Base-by-base conservation (phyloP, 805 yeast genomes). In the Allodekkera sacchari region DNA sequence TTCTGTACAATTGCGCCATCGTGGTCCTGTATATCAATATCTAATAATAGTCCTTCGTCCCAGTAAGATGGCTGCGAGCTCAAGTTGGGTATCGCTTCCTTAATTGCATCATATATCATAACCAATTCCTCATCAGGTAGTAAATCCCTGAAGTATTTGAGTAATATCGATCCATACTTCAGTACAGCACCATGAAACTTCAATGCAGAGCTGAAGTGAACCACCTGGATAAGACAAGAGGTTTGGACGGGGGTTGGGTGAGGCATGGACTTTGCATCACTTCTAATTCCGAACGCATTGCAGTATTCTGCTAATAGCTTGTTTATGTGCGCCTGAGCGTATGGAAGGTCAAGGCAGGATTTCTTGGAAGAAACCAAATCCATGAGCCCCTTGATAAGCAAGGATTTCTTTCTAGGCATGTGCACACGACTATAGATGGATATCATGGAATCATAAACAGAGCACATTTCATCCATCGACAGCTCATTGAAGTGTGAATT, bases 371-470 rank as follows among this genome's bases (percentile, higher is more conserved):
- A n/a, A n/a, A 77, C 45, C 2, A 72, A 57, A 6, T 70, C 66
- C 17, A 88, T 55, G 19, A 87, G 55, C n/a, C 75, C 70, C 27
- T 87, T 67, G 4, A 85, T 53, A 23, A 82, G 66, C 39, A 88
- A 74, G 0, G 83, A 74, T 41, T 75, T 66, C 44, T 87, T 88
- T 38, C 96, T 64, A 8, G 48, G 34, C 46, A 81, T 64, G 1
- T 76, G 75, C 28, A 85, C 60, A 19, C 67, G 70, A 3, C 71
- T 63, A 51, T 78, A 85, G 1, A 83, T 57, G 3, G 73, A 50
- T 0, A 92, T 80, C 39, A 88, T 56, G 0, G 81, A 67, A 14
- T 78, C 66, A 49, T 80, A 78, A 0, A 87, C 66, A 26, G 71
- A 61, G 34, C 77, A 66, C 45, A 79, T 87, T 6, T 76, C 70